phyloP scores from a whole-genome alignment of 495 filamentous ascomycete genomes.

The Amniculicola lignicola region DNA sequence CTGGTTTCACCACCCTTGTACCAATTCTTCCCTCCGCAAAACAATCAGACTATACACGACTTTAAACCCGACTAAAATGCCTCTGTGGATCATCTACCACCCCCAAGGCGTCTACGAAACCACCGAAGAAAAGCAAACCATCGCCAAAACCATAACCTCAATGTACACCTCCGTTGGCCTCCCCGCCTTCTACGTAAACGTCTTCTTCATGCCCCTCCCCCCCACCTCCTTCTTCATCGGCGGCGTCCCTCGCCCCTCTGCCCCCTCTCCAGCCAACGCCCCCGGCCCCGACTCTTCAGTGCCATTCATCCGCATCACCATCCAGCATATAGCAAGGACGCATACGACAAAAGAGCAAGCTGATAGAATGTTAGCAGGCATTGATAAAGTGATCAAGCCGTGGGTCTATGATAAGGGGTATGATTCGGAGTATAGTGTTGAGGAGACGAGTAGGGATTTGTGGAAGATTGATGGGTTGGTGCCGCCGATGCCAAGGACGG shows the following conservation, averaged over 20 bases:
- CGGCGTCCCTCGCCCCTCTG: slow-evolving; percentile 15
- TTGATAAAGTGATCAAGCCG: slow-evolving; percentile 38
- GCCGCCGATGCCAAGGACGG: slow-evolving; percentile 25
- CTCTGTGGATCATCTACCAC: slow-evolving; percentile 45
- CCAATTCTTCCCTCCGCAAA: not conserved
- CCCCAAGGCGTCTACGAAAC: slow-evolving; percentile 36
- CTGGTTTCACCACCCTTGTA: not conserved
- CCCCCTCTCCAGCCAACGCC: not conserved
- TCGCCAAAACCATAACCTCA: slow-evolving; percentile 32
- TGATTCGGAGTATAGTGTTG: slow-evolving; percentile 44
- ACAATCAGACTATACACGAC: not conserved
- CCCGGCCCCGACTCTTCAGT: slow-evolving; percentile 7
- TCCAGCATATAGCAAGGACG: slow-evolving; percentile 39
- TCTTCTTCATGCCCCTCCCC: slow-evolving; percentile 38
- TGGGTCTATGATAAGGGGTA: slow-evolving; percentile 41
- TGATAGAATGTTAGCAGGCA: not conserved
- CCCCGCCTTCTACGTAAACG: slow-evolving; percentile 44
- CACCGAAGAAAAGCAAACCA: slow-evolving; percentile 29
- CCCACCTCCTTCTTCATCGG: slow-evolving; percentile 33
- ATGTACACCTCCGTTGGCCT: slow-evolving; percentile 40
- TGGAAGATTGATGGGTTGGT: slow-evolving; percentile 34
- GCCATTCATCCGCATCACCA: slow-evolving; percentile 42
- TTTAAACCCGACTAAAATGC: slow-evolving; percentile 38
- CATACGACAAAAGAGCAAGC: slow-evolving; percentile 10
- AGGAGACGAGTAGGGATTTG: slow-evolving; percentile 40